These are phyloP conservation scores for Stenogyne calaminthoides DNA, from an alignment of 305 asterid genomes.

Conservation along the genomic window DNA sequence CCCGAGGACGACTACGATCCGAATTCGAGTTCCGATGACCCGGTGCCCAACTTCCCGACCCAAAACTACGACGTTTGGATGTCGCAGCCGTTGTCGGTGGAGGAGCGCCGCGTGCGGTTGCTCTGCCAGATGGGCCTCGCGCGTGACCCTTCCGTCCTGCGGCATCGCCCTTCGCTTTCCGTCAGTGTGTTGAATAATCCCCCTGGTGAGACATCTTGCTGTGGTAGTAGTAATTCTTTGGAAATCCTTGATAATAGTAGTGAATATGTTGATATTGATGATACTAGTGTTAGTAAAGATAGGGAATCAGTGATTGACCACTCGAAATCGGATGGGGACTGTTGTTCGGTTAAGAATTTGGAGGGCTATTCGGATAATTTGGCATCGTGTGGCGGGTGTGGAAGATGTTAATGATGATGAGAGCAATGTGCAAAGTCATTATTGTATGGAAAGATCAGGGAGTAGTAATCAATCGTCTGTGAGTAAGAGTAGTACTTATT, in stretches of 20 bases:
- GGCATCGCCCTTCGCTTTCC: constrained; percentile 54
- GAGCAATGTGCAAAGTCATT: constrained; percentile 28
- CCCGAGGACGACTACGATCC: constrained; percentile 55
- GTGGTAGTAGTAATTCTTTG: constrained; percentile 10
- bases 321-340: constrained; percentile 63
- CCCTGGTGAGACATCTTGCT: constrained; percentile 37
- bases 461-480: constrained; percentile 50
- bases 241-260: constrained; percentile 11
- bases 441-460: constrained; percentile 41
- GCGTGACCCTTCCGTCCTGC: constrained; percentile 69
- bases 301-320: constrained; percentile 46
- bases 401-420: constrained; percentile 46
- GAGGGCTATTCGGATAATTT: constrained; percentile 35
- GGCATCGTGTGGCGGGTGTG: constrained; percentile 32
- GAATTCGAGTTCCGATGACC: constrained; percentile 32
- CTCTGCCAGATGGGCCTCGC: constrained; percentile 81
- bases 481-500: constrained; percentile 34
- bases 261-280: constrained; percentile 26
- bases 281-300: constrained; percentile 30
- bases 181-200: constrained; percentile 22
- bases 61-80: constrained; percentile 85
- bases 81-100: constrained; percentile 85
- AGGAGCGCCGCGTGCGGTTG: constrained; percentile 80
- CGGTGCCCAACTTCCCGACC: constrained; percentile 60
- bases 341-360: constrained; percentile 34